Base-by-base conservation (phyloP, 2,329 filamentous ascomycete genomes). In the Dothidotthia symphoricarpi region DNA sequence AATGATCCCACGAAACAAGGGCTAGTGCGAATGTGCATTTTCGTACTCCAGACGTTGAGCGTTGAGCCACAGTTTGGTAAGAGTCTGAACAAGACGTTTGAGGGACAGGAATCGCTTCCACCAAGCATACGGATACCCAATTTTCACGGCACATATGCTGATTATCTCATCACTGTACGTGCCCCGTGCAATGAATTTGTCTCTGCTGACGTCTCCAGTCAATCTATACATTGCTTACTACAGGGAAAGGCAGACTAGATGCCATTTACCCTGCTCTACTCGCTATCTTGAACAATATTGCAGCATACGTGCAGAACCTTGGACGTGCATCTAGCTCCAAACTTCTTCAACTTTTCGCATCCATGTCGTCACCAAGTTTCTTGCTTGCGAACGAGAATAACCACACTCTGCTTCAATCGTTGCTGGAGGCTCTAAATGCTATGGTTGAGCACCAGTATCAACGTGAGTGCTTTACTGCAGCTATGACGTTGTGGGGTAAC, bases 11-110 rank as follows among this genome's bases (percentile, higher is more conserved):
- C 89, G 1, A 94, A 91, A 64, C 90, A 96, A 66, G 93, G 93
- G 1, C 77, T 96, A 1, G 88, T 97, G 16, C 81, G 93, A 38
- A 96, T 97, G 89, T 96, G 93, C 67, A 84, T 94, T n/a, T 97
- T 98, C 64, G 77, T 97, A 28, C 71, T 98, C 27, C 93, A 98
- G 68, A 97, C 93, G 0, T 72, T 98, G 59, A 97, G 91, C 57
- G 89, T 94, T 2, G 93, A 97, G 68, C 80, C 85, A 39, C 89
- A 86, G 47, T 97, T 97, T 67, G 91, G 89, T 19, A 80, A 85
- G 59, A 91, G 88, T 55, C 75, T 98, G 34, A 97, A 96, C 69
- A 90, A 88, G 67, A 77, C 75, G 12, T 97, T 98, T 53, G 84
- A 89, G 47, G 86, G 83, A 1, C 91, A 96, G 63, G 89, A 96